Conservation (phyloP, 1,284 basidiomycete genomes). For the Microbotryum scabiosae region DNA sequence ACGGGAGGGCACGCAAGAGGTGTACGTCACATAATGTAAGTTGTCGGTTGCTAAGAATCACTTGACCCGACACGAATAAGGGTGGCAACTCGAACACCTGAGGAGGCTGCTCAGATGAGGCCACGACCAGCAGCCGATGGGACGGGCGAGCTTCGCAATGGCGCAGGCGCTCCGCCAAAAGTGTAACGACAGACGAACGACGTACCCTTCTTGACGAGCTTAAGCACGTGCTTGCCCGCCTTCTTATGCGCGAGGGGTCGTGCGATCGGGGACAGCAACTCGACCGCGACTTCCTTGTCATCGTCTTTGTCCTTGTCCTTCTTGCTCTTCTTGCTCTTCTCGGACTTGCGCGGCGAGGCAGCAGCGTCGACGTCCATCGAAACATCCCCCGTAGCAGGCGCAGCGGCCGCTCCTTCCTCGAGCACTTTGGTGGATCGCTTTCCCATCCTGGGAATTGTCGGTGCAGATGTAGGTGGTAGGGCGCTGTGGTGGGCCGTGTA, state of each 20-base stretch:
- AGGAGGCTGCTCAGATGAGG: too few relatives aligned
- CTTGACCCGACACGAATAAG: background rate
- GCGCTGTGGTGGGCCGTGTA: too few relatives aligned
- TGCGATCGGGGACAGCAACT: constrained; percentile 81
- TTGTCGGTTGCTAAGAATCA: background rate
- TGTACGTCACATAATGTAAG: background rate
- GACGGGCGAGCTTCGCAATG: too few relatives aligned
- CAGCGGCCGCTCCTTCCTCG: constrained; percentile 10
- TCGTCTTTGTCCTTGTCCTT: constrained; percentile 45
- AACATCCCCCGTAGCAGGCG: constrained; percentile 3
- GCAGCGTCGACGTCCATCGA: constrained; percentile 24
- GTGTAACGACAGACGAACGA: background rate
- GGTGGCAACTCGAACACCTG: too few relatives aligned
- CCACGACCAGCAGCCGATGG: too few relatives aligned
- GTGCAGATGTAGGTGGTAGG: too few relatives aligned
- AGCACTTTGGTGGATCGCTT: constrained; percentile 19
- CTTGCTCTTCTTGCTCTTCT: constrained; percentile 33
- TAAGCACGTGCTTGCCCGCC: constrained; percentile 82
- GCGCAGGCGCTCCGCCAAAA: too few relatives aligned
- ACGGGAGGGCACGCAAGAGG: background rate
- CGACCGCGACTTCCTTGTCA: constrained; percentile 56
- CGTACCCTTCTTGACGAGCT: constrained; percentile 81
- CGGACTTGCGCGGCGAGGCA: constrained; percentile 26
- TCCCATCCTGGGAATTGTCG: constrained; percentile 11
- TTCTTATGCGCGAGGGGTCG: constrained; percentile 85